Base-by-base conservation (phyloP, 371 early-diverging fungal species). In the Chytridium lagenaria region DNA sequence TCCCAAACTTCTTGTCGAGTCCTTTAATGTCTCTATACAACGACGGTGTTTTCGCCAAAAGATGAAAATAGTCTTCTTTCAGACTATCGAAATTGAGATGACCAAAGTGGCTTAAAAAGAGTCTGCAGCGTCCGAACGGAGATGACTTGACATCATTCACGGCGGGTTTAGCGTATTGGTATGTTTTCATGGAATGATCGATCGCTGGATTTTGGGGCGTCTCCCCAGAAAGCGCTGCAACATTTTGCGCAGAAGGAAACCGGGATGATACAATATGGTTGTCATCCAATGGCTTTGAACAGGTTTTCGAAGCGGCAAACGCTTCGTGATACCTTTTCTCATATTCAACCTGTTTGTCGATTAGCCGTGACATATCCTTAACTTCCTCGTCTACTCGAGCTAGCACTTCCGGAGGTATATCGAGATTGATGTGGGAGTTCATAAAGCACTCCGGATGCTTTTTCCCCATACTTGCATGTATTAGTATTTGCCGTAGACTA, bases 61-160 rank as follows among this genome's bases (percentile, higher is more conserved):
- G 80, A 38, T 88, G 87, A 69, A 93, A 88, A 26, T 87, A 83
- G 0, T 87, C 90, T n/a, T 90, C 88, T 72, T 91, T 92, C 50
- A 92, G 77, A 28, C 88, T 83, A 15, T 90, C 90, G 77, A 92
- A 92, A 57, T 89, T 84, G 33, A 94, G 74, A 22, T 90, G 81
- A 0, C 95, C 95, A 59, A 91, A 68, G 69, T 93, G 93, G 55
- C 91, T 90, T 80, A 93, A 78, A n/a, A 82, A 71, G 39, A 93
- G 78, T 38, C 94, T 85, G 36, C 90, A 84, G 28, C 89, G 87
- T 67, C 90, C 90, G 71, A 87, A 92, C 7, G 88, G 85, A 15
- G 84, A 85, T 39, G 83, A 61, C 0, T 85, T 83, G 37, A 84
- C 82, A 67, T 91, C 89, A 2, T 84, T 79, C 57, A 88, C 87